Base-by-base conservation (phyloP, 345 rosid genomes). In the Populus simonii region DNA sequence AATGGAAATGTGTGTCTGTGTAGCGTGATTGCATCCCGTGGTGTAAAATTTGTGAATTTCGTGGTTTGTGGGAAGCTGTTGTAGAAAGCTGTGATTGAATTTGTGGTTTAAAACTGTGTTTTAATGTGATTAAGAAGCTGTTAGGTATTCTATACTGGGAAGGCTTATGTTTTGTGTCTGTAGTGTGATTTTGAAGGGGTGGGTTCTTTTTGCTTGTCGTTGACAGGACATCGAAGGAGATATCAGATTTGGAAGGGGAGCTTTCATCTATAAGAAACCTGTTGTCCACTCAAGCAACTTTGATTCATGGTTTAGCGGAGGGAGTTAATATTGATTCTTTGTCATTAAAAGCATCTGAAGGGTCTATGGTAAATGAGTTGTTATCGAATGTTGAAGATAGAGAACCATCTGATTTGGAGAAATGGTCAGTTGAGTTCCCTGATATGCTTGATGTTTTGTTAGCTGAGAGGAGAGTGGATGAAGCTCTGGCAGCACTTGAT, bases 231-330 rank as follows among this genome's bases (percentile, higher is more conserved):
- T 96, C 99, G 0, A 96, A 90, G 81, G 99, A 96, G 90, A 96
- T 96, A 88, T 96, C 98, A 0, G 99, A 96, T 83, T 88, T 96
- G 76, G 99, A 96, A 80, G 99, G 98, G 81, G 99, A 96, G 85
- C 91, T 96, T 68, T 90, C 92, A 41, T 89, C 99, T 75, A 96
- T 96, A 76, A 85, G 99, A 84, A 96, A 87, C 80, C 86, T 94
- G 81, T 87, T 96, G 63, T 94, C 99, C 35, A 96, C 97, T 66
- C 99, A 96, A 85, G 96, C 98, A 61, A 88, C 97, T 74, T 78
- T 94, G 80, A 94, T 96, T 81, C 98, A 96, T 84, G 89, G 90
- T 74, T 87, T 96, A 73, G 97, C 98, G 29, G 92, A 94, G 83
- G 98, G 99, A 53, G 97, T 94, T 83, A 83, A 87, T 59, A 83